Percentiles rank a stretch among this genome's conserved stretches.
Conservation (phyloP, 2,329 filamentous ascomycete genomes). For the Pseudocercospora musae region DNA sequence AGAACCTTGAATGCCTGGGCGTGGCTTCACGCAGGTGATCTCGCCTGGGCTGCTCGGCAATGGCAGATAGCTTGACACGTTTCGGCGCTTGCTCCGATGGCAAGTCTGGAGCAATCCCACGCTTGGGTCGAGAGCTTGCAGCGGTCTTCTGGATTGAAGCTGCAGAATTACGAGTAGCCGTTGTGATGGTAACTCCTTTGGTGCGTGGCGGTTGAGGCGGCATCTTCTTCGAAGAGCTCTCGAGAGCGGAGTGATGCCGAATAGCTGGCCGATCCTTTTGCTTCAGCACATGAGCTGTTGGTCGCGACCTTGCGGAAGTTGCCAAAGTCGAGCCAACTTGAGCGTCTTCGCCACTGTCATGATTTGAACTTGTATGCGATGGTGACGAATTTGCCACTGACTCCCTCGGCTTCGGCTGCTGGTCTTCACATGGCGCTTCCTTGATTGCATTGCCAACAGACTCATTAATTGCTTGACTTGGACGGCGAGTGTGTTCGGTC, state of each 20-base stretch:
- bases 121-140: background rate
- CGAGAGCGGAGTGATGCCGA: background rate
- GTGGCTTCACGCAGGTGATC: background rate
- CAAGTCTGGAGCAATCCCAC: background rate
- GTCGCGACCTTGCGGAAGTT: background rate
- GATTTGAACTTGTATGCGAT: background rate
- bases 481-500: background rate
- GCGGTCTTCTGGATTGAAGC: background rate
- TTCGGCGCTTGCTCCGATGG: background rate
- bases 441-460: background rate
- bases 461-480: background rate
- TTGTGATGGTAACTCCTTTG: background rate
- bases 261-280: background rate
- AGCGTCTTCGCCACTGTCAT: background rate
- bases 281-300: background rate
- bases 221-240: background rate
- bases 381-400: background rate
- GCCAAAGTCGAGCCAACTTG: background rate
- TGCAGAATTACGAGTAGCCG: background rate
- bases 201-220: background rate
- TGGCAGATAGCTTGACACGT: conserved; percentile 6
- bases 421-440: background rate
- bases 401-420: background rate
- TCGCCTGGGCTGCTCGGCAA: background rate
- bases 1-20: background rate